Conservation (phyloP, 148 eudicot genomes). For the Rhododendron griersonianum region DNA sequence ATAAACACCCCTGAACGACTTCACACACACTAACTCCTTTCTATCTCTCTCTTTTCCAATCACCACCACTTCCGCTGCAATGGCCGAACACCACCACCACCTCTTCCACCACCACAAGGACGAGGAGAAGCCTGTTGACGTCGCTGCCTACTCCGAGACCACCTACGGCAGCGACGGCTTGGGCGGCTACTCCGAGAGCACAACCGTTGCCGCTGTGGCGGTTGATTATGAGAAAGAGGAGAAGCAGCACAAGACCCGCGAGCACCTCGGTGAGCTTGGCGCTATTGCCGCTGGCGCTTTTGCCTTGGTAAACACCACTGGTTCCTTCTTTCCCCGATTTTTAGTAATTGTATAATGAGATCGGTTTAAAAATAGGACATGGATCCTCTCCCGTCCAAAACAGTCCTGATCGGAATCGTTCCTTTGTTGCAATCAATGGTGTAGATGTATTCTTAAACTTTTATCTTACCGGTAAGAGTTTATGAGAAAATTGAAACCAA, state of each 20-base stretch:
- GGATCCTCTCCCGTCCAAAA: neutral
- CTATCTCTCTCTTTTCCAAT: neutral
- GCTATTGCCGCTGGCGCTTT: slow-evolving; percentile 41
- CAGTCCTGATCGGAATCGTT: neutral
- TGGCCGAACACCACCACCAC: slow-evolving; percentile 1
- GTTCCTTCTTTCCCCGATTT: no score
- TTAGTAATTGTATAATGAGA: neutral
- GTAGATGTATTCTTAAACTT: no score
- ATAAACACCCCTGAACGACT: no score
- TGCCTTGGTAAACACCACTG: slow-evolving; percentile 34
- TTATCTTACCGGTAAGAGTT: neutral
- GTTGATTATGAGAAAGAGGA: slow-evolving; percentile 27
- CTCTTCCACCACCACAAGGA: neutral
- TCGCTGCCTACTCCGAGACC: neutral
- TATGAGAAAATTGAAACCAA: neutral
- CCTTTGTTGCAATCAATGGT: neutral
- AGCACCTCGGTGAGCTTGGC: slow-evolving; percentile 30
- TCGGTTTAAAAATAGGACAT: neutral
- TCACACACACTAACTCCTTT: neutral
- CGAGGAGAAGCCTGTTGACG: neutral
- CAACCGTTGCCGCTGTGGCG: neutral
- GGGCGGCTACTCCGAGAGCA: neutral
- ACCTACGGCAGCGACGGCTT: neutral
- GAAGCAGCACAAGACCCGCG: slow-evolving; percentile 36
- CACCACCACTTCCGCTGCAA: neutral